A percentile compares a stretch with the other conserved stretches of the same genome.
phyloP scores from a whole-genome alignment of 495 filamentous ascomycete genomes.

The Penicillium parvum region DNA sequence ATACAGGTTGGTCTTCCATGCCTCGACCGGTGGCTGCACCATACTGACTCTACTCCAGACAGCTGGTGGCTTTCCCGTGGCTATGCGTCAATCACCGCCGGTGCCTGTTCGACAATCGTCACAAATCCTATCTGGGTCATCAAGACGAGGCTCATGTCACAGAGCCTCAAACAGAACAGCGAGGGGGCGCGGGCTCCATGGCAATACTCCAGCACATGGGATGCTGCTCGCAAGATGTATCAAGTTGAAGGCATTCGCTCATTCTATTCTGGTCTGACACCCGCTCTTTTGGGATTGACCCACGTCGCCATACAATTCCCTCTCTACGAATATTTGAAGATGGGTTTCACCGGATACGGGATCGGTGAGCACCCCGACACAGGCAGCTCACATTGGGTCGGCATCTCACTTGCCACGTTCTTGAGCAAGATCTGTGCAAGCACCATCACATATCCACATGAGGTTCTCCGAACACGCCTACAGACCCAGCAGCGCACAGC shows the following conservation, averaged over 20 bases:
- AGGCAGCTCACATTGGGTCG: conserved; percentile 59
- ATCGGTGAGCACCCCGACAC: conserved; percentile 67
- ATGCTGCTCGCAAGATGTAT: conserved; percentile 96
- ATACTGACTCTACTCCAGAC: conserved; percentile 30
- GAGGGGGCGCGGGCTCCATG: conserved; percentile 67
- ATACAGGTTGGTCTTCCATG: conserved; percentile 52
- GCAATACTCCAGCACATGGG: conserved; percentile 82
- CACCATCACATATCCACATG: conserved; percentile 93
- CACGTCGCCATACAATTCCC: conserved; percentile 99
- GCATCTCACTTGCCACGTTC: conserved; percentile 84
- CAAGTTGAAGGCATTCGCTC: conserved; percentile 76
- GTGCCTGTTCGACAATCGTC: conserved; percentile 84
- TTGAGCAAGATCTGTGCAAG: conserved; percentile 93
- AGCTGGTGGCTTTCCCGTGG: conserved; percentile 60
- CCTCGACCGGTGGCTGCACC: not conserved
- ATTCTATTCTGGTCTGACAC: conserved; percentile 94
- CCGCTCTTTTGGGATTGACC: conserved; percentile 84
- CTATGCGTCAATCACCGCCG: conserved; percentile 81
- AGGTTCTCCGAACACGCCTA: conserved; percentile 84
- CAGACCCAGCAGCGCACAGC: conserved; percentile 74
- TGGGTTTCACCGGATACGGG: conserved; percentile 78
- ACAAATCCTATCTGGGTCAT: conserved; percentile 99
- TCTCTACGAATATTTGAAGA: conserved; percentile 89
- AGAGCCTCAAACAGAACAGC: conserved; percentile 49
- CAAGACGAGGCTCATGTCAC: conserved; percentile 96